Evolutionary conservation across 1,284 basidiomycete genomes (phyloP), one percentile per base, ranked within the genome.

Genomic region (Melampsora americana): DNA sequence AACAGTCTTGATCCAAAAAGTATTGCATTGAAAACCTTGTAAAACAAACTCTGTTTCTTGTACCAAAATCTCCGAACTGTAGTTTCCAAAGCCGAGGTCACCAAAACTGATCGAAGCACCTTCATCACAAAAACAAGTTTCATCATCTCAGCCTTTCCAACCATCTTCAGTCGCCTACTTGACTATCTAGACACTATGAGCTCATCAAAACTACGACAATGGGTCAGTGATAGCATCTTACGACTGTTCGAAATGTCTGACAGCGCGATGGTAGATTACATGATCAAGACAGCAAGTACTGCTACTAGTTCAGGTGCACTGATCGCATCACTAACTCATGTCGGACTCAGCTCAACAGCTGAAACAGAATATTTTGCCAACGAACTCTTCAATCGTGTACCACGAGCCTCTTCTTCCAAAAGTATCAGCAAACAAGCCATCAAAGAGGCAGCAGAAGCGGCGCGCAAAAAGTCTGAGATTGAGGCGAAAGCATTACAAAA

Each of bases 161-260:
- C 12, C 39, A 42, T 42, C 39, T 42, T 42, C 12, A 12, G 39
- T 42, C 6, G 11, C 1, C 39, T 42, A 1, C 39, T 42, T 12
- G 11, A 11, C 5, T 42, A 12, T 12, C 11, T 42, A 42, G 39
- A 12, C 39, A 42, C 6, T 6, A 74, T 74, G 71, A 67, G 53
- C 65, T 56, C 71, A 12, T 26, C 71, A 23, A 46, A 66, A 46
- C 71, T 74, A 11, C 71, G 65, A 26, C 71, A 74, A 66, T 74
- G 71, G 71, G 71, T 74, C 53, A 66, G 71, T 39, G 71, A 74
- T 56, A 67, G 64, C 30, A 66, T 74, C 71, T 60, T 74, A 23
- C 53, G 64, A 30, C 28, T 74, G 42, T 74, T 66, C 71, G 64
- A 74, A 50, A 66, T 74, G 32, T 66, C 71, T 1, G 71, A 74